These are phyloP conservation scores for Polyplosphaeria fusca DNA, from an alignment of 495 filamentous ascomycete genomes.

Conservation along the genomic window DNA sequence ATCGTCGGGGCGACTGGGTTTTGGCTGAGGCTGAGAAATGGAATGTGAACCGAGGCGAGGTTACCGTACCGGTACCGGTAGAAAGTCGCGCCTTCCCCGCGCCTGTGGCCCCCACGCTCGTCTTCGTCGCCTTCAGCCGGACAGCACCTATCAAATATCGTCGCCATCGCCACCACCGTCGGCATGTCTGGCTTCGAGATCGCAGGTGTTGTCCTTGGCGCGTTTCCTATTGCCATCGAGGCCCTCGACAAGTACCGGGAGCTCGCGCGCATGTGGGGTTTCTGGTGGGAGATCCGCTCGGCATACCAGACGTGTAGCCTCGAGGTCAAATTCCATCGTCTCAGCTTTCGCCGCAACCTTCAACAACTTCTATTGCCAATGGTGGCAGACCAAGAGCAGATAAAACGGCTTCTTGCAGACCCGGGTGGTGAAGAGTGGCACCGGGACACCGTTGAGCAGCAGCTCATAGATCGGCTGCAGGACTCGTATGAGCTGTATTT, in stretches of 20 bases:
- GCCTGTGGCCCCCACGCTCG: neutral
- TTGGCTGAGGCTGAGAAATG: too few relatives aligned
- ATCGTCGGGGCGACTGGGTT: too few relatives aligned
- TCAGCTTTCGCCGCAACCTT: constrained; percentile 10
- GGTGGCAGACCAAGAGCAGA: neutral
- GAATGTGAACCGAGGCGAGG: too few relatives aligned
- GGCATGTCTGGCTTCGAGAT: constrained; percentile 45
- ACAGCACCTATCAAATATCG: too few relatives aligned
- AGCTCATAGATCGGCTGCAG: constrained; percentile 13
- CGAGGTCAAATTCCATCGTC: constrained; percentile 4
- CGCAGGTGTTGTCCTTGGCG: constrained; percentile 38
- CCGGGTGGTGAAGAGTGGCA: constrained; percentile 7
- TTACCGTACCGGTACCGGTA: too few relatives aligned
- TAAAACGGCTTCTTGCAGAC: constrained; percentile 7
- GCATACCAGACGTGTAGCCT: constrained; percentile 33
- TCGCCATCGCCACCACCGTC: too few relatives aligned
- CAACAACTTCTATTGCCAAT: constrained; percentile 22
- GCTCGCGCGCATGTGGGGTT: constrained; percentile 24
- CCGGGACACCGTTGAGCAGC: neutral
- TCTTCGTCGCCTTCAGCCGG: too few relatives aligned
- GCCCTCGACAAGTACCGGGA: constrained; percentile 39
- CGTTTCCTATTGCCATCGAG: constrained; percentile 38
- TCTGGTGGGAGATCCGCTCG: constrained; percentile 34
- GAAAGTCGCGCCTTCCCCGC: too few relatives aligned
- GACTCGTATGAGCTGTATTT: constrained; percentile 22